These are phyloP conservation scores for Lyophyllum semitale DNA, from an alignment of 768 basidiomycete species.

Conservation along the genomic window DNA sequence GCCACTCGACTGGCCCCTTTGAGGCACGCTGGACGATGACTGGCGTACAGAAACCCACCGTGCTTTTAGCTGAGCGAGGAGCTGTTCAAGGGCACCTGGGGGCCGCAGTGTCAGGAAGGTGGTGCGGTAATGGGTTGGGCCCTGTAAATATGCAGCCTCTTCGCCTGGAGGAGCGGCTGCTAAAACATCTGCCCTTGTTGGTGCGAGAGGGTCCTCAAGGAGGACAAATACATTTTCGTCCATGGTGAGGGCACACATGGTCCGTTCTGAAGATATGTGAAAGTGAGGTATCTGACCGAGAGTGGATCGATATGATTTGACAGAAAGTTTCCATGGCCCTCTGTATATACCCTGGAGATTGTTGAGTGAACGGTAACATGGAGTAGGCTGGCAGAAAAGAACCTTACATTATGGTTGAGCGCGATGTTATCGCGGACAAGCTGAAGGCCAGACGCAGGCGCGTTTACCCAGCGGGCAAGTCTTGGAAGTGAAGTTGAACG, in stretches of 20 bases:
- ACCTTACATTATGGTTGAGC: slow-evolving; percentile 64
- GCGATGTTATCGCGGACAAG: slow-evolving; percentile 69
- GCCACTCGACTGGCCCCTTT: slow-evolving; percentile 48
- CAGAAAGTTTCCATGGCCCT: slow-evolving; percentile 70
- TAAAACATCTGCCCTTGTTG: slow-evolving; percentile 62
- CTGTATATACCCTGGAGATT: slow-evolving; percentile 52
- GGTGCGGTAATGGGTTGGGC: slow-evolving; percentile 68
- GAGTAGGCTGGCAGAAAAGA: slow-evolving; percentile 15
- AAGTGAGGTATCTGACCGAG: slow-evolving; percentile 55
- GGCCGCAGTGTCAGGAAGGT: slow-evolving; percentile 79
- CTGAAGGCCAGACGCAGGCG: slow-evolving; percentile 71
- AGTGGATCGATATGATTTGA: slow-evolving; percentile 77
- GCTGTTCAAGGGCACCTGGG: slow-evolving; percentile 73
- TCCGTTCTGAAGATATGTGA: slow-evolving; percentile 58
- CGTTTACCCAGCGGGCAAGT: slow-evolving; percentile 80
- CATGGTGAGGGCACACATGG: slow-evolving; percentile 79
- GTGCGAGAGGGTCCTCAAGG: slow-evolving; percentile 75
- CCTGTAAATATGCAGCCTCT: slow-evolving; percentile 43
- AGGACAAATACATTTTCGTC: slow-evolving; percentile 80
- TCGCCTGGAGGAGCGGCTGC: slow-evolving; percentile 44
- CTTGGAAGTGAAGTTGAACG: slow-evolving; percentile 35
- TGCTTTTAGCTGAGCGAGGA: slow-evolving; percentile 72
- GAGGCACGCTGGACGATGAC: slow-evolving; percentile 33
- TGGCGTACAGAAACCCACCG: slow-evolving; percentile 75
- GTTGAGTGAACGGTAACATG: slow-evolving; percentile 12